Conservation (phyloP, 352 stramenopile species). For the Nothophytophthora sp. region DNA sequence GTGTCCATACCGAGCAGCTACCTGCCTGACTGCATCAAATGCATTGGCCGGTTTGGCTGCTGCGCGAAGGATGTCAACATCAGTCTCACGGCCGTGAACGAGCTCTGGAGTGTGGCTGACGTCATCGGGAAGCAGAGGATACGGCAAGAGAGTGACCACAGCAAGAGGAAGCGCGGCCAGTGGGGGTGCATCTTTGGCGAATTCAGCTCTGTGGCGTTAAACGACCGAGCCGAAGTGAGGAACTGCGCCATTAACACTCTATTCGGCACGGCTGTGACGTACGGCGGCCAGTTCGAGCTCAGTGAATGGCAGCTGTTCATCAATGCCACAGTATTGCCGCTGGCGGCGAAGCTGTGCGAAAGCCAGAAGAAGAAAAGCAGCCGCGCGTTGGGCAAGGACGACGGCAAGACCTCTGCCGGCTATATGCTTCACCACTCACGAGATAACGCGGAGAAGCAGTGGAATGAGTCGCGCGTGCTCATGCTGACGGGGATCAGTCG, state of each 20-base stretch:
- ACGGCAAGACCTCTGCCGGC: slow-evolving; percentile 12
- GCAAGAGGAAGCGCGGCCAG: slow-evolving; percentile 30
- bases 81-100: slow-evolving; percentile 96
- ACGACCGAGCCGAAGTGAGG: slow-evolving; percentile 93
- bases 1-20: slow-evolving; percentile 80
- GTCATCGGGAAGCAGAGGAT: slow-evolving; percentile 69
- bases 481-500: slow-evolving; percentile 94
- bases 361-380: slow-evolving; percentile 24
- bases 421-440: slow-evolving; percentile 95
- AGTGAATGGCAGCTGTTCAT: slow-evolving; percentile 94
- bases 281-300: slow-evolving; percentile 91
- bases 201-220: slow-evolving; percentile 87
- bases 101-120: slow-evolving; percentile 94
- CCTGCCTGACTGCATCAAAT: slow-evolving; percentile 85
- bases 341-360: slow-evolving; percentile 71
- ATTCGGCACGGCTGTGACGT: slow-evolving; percentile 96
- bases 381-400: slow-evolving; percentile 7
- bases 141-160: slow-evolving; percentile 14
- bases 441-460: slow-evolving; percentile 97
- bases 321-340: slow-evolving; percentile 92
- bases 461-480: slow-evolving; percentile 95
- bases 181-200: slow-evolving; percentile 80
- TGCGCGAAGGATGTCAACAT: slow-evolving; percentile 97
- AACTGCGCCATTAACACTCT: slow-evolving; percentile 98
- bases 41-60: slow-evolving; percentile 93